Base-by-base conservation (phyloP, 495 filamentous ascomycete genomes). In the Hypoxylon lienhwacheense region DNA sequence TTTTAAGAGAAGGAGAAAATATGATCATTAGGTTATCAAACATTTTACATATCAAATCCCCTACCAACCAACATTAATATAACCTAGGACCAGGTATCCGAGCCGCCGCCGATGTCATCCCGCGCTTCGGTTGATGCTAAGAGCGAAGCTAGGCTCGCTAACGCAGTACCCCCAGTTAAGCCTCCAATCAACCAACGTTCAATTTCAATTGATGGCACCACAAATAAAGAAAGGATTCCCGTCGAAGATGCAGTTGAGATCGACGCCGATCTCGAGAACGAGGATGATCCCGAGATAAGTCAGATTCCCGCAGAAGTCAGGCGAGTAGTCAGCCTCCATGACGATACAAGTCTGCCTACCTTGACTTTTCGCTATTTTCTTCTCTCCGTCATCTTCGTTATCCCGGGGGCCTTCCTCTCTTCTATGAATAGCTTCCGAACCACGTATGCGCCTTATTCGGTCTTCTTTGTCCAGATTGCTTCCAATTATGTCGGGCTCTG, bases 381-480 rank as follows among this genome's bases (percentile, higher is more conserved):
- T 7, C 72, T 83, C 16, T 70, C 73, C 15, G 60, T 72, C 48
- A 59, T 81, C 17, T 83, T 81, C 47, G 72, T 81, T 20, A 63
- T 75, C 4, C 77, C 79, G 1, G 79, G 79, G 6, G 79, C 79
- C 2, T 77, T 81, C 50, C 55, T 81, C 5, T 77, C 73, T 2
- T 73, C 78, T 58, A 77, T 83, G 70, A 76, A 74, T 41, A 65
- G 70, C 31, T 83, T 76, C 47, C 70, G 79, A 32, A 82, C 78
- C 0, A 81, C 78, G 7, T 69, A 72, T 17, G 77, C 80, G 1
- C 77, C 75, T 2, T 83, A 81, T 55, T 80, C 79, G 1, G 68
- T 82, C 42, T 81, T 83, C 57, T 81, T 83, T 48, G 80, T 81
- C 22, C 77, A 80, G 50, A 80, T 81, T 11, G 78, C 76, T 5